Evolutionary conservation across 2,329 filamentous ascomycete species (phyloP).

Genomic region (Calonectria naviculata): DNA sequence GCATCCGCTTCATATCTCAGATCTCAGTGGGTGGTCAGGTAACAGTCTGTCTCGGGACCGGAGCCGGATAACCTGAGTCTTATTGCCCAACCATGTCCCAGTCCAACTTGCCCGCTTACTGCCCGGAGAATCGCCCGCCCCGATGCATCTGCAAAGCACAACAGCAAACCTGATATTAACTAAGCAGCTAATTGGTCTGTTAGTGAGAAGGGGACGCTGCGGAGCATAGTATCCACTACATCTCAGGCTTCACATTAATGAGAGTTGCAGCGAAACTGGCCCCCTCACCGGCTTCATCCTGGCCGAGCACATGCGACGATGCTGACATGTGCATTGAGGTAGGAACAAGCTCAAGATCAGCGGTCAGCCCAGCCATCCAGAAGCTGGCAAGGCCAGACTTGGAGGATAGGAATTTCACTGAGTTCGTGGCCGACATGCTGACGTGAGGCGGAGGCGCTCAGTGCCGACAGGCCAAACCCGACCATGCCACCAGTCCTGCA

Average conservation of each 20-base stretch:
- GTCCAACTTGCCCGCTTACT: constrained; percentile 1
- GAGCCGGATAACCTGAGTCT: constrained; percentile 2
- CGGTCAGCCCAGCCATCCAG: constrained; percentile 1
- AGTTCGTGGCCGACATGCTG: constrained; percentile 2
- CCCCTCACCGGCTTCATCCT: constrained; percentile 11
- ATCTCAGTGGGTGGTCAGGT: neutral
- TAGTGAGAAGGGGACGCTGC: neutral
- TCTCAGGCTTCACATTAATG: constrained; percentile 16
- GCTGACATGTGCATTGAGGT: neutral
- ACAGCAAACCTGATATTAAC: neutral
- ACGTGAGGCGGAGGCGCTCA: constrained; percentile 25
- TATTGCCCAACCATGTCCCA: neutral
- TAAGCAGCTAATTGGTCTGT: constrained; percentile 3
- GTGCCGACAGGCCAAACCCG: constrained; percentile 5
- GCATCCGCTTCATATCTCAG: constrained; percentile 2
- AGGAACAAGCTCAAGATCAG: constrained; percentile 7
- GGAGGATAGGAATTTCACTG: neutral
- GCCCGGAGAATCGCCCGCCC: neutral
- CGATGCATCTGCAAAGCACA: constrained; percentile 1
- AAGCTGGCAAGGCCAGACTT: neutral
- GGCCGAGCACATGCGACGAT: constrained; percentile 8
- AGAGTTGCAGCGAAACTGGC: constrained; percentile 12
- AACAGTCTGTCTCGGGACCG: constrained; percentile 7
- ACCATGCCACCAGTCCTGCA: neutral
- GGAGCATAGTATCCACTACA: constrained; percentile 11